Base-by-base conservation (phyloP, 805 yeast species). In the Sungouiozyma ichnusensis region DNA sequence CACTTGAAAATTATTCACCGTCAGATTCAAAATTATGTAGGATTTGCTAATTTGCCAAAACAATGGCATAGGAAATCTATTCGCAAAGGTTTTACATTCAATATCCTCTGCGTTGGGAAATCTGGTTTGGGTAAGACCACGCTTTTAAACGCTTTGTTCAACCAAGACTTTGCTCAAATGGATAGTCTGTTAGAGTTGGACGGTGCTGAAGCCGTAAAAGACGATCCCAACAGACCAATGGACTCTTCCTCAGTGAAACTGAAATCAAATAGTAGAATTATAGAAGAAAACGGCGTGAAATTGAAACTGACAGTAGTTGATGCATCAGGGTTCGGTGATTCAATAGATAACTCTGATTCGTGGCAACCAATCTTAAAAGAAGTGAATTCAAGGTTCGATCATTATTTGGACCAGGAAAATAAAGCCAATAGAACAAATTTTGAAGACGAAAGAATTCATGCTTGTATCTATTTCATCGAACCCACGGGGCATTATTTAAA, bases 41-140 rank as follows among this genome's bases (percentile, higher is more conserved):
- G 98, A 4, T 92, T 92, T 67, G 95, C 97, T 51, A 92, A 88
- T 66, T 73, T 92, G 58, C 98, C 98, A 45, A 92, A 88, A 60
- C 98, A 92, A 69, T 92, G 97, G 96, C 97, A 92, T 68, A 79
- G 95, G 66, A 86, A 84, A 65, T 81, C 95, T 2, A 77, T 86
- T 47, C 81, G 83, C 64, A 76, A 85, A 58, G 98, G 98, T 13
- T 92, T 92, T 72, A 76, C 72, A 54, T 76, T 92, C 60, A 92
- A 92, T 62, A 62, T 92, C 47, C 76, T 92, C 77, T 86, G 85
- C 44, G 94, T 88, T 48, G 94, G 94, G 51, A 94, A 85, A 67
- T 71, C 80, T 46, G 97, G 98, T 4, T 71, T 90, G 48, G 98
- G 98, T 54, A 90, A 90, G 67, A 72, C 92, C 29, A 92, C 98